Percentiles rank a stretch among this genome's conserved stretches.
Evolutionary conservation across 306 rosid genomes (phyloP).

Genomic region (Begonia masoniana): DNA sequence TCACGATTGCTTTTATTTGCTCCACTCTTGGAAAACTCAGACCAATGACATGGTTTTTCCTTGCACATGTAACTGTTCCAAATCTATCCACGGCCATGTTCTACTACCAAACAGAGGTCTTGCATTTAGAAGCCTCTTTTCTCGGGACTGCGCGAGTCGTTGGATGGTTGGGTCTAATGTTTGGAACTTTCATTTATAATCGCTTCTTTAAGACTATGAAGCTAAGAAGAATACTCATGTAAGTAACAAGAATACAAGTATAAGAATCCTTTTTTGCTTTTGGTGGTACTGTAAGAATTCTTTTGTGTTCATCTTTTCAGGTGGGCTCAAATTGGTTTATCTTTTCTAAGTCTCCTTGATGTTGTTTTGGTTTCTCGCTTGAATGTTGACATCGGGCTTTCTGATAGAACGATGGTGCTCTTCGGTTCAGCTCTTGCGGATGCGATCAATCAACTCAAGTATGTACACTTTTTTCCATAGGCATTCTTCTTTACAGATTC

Average conservation of each 20-base stretch:
- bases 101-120: conserved; percentile 62
- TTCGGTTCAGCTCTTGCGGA: conserved; percentile 62
- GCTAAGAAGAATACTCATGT: conserved; percentile 59
- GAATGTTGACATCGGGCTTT: conserved; percentile 41
- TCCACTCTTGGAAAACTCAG: conserved; percentile 29
- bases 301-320: conserved; percentile 22
- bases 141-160: conserved; percentile 58
- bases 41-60: conserved; percentile 87
- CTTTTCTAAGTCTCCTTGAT: conserved; percentile 45
- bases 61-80: conserved; percentile 55
- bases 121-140: conserved; percentile 69
- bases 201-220: conserved; percentile 59
- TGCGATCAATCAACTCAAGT: conserved; percentile 77
- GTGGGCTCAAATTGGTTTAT: conserved; percentile 54
- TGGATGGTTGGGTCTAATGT: conserved; percentile 79
- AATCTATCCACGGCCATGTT: conserved; percentile 64
- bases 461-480: conserved; percentile 17
- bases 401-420: conserved; percentile 57
- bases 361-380: conserved; percentile 43
- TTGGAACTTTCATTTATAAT: conserved; percentile 59
- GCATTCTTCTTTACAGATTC: background rate
- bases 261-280: background rate
- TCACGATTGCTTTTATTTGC: conserved; percentile 14
- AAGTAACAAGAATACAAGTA: conserved; percentile 13
- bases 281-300: background rate